Percentiles rank a stretch among this genome's conserved stretches.
These are phyloP conservation scores for Chenopodium quinoa DNA, from an alignment of 148 eudicot genomes.

Conservation along the genomic window DNA sequence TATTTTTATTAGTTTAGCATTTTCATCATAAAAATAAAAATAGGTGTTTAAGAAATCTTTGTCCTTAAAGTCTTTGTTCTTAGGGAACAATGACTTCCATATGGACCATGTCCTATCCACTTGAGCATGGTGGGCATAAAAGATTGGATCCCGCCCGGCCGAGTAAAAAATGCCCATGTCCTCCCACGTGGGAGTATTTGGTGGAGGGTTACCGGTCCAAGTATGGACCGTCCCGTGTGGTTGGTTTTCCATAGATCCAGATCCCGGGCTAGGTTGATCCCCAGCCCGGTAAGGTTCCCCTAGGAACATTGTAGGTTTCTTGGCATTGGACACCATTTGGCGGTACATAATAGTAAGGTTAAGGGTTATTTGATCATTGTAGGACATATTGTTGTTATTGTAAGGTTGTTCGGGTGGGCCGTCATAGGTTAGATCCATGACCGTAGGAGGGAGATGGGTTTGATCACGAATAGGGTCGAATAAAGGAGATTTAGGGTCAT, in stretches of 20 bases:
- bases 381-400: slow-evolving; percentile 1
- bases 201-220: slow-evolving; percentile 55
- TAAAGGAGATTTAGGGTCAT: slow-evolving; percentile 41
- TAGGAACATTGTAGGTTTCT: slow-evolving; percentile 47
- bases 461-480: slow-evolving; percentile 46
- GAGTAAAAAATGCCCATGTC: slow-evolving; percentile 92
- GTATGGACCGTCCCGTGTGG: slow-evolving; percentile 78
- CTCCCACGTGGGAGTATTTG: slow-evolving; percentile 52
- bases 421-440: slow-evolving; percentile 56
- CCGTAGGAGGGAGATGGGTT: slow-evolving; percentile 44
- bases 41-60: slow-evolving; percentile 58
- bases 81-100: slow-evolving; percentile 62
- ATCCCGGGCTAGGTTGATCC: slow-evolving; percentile 49
- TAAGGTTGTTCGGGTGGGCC: slow-evolving; percentile 14
- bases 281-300: slow-evolving; percentile 77
- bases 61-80: slow-evolving; percentile 50
- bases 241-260: slow-evolving; percentile 54
- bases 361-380: slow-evolving; percentile 30
- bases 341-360: slow-evolving; percentile 74
- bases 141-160: slow-evolving; percentile 71
- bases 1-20: slow-evolving; percentile 54
- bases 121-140: slow-evolving; percentile 69
- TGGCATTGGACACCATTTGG: slow-evolving; percentile 66
- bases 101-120: slow-evolving; percentile 68
- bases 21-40: slow-evolving; percentile 75